A percentile compares a stretch with the other conserved stretches of the same genome.
Evolutionary conservation across 305 asterid species (phyloP).

Genomic region (Fraxinus nigra): DNA sequence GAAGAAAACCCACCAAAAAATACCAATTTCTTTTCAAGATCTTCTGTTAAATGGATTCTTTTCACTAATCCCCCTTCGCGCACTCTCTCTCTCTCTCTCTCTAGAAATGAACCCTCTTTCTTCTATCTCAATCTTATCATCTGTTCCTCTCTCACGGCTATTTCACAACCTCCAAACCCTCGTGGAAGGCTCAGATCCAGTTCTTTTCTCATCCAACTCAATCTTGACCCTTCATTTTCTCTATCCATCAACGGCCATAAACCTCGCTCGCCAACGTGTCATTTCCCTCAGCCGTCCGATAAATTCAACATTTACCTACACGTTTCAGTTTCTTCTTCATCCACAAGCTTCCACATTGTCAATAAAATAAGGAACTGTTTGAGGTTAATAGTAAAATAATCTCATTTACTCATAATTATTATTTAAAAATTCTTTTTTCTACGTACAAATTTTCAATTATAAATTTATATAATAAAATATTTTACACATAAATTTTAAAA

Average conservation of each 20-base stretch:
- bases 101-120: conserved; percentile 13
- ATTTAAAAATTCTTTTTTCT: neutral
- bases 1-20: conserved; percentile 7
- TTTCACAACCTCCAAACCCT: conserved; percentile 48
- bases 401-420: neutral
- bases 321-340: conserved; percentile 56
- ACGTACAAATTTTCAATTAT: neutral
- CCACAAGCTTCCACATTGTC: conserved; percentile 35
- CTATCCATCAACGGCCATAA: conserved; percentile 34
- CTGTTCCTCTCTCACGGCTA: conserved; percentile 30
- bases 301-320: conserved; percentile 37
- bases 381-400: neutral
- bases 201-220: conserved; percentile 36
- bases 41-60: conserved; percentile 33
- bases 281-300: conserved; percentile 14
- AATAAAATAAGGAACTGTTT: neutral
- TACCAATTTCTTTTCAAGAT: conserved; percentile 18
- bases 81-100: conserved; percentile 27
- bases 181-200: conserved; percentile 70
- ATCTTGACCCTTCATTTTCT: conserved; percentile 47
- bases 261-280: conserved; percentile 57
- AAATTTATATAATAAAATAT: too few species aligned
- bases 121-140: conserved; percentile 37
- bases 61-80: conserved; percentile 25
- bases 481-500: too few species aligned